These are phyloP conservation scores for Malus sylvestris DNA, from an alignment of 306 rosid genomes.

Conservation along the genomic window DNA sequence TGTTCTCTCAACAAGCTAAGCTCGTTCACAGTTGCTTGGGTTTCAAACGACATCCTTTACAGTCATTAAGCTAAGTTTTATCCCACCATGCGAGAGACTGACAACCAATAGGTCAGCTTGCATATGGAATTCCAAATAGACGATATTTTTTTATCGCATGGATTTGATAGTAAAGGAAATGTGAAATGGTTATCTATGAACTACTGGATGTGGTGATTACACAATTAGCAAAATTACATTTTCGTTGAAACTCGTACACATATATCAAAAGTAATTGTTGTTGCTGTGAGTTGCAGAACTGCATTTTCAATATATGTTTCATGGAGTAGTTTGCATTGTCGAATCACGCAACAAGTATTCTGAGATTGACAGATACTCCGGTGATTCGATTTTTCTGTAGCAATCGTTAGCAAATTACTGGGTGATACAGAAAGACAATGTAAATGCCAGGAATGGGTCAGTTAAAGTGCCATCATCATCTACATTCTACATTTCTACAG, in stretches of 20 bases:
- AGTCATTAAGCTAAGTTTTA: background rate
- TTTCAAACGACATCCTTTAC: background rate
- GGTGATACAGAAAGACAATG: background rate
- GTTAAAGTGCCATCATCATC: background rate
- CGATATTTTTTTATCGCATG: no score
- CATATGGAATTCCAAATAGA: background rate
- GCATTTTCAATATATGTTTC: background rate
- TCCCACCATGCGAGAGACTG: background rate
- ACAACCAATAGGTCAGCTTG: background rate
- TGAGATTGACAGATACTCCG: no score
- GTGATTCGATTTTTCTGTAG: background rate
- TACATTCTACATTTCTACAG: background rate
- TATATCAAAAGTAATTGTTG: background rate
- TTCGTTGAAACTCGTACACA: background rate
- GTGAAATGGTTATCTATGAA: no score
- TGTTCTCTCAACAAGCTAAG: slow-evolving; percentile 44
- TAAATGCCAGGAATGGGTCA: background rate
- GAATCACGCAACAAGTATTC: no score
- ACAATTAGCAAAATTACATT: background rate
- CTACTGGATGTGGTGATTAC: background rate
- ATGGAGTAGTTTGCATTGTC: no score
- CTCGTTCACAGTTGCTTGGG: background rate
- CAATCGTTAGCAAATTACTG: background rate
- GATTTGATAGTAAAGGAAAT: no score
- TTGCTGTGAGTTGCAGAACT: background rate